Evolutionary conservation across 495 filamentous ascomycete species (phyloP).

Genomic region (Aspergillus avenaceus): DNA sequence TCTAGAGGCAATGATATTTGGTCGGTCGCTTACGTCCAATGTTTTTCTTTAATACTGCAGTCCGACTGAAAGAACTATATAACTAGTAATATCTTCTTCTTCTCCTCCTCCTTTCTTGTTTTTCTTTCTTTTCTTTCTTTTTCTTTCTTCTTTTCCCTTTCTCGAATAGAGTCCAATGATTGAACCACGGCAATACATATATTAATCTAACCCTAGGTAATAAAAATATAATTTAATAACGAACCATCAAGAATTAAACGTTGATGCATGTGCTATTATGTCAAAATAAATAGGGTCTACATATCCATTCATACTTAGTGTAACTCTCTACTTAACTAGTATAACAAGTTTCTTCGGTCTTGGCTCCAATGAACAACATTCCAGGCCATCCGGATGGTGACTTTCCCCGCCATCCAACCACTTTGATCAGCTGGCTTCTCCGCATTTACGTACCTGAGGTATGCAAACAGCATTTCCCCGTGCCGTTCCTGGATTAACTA

Average conservation of each 20-base stretch:
- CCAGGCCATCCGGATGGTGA: neutral
- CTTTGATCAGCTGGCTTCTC: slow-evolving; percentile 3
- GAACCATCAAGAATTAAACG: no score
- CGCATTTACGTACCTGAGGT: slow-evolving; percentile 5
- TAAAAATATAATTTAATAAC: no score
- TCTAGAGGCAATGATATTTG: neutral
- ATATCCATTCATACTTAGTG: neutral
- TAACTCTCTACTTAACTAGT: neutral
- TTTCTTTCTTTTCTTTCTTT: neutral
- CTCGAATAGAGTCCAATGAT: no score
- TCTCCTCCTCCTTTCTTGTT: neutral
- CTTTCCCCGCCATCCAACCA: slow-evolving; percentile 2
- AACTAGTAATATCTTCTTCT: neutral
- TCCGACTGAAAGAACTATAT: no score
- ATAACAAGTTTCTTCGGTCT: neutral
- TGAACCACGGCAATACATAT: no score
- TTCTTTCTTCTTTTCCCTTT: neutral
- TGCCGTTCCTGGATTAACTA: slow-evolving; percentile 2
- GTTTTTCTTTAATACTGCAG: no score
- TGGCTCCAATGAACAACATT: neutral
- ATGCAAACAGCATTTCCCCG: slow-evolving; percentile 8
- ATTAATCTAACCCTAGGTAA: no score
- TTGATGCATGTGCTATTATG: no score
- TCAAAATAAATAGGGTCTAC: no score
- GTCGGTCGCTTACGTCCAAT: neutral